Evolutionary conservation across 2,329 filamentous ascomycete species (phyloP), one percentile per base, ranked within the genome.

Genomic region (Alternaria atra): DNA sequence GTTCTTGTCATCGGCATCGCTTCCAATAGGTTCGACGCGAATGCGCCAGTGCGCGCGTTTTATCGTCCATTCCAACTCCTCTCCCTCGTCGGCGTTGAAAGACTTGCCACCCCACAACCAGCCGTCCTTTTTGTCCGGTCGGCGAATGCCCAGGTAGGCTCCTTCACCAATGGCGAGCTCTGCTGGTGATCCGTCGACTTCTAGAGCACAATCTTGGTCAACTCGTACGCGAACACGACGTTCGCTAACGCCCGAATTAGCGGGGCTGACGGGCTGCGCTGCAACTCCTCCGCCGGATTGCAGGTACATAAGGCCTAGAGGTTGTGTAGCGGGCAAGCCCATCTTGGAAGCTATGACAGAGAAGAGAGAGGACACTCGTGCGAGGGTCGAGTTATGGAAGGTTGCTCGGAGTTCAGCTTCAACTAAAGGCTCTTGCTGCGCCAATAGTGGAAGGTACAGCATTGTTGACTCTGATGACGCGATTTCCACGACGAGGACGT

Each of bases 261-360:
- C 89, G 0, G 91, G 90, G 20, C 87, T 89, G 0, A 87, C 83
- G 0, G 89, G 86, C 69, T 88, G 87, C 60, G 84, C 87, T 43
- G 82, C 82, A 6, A 86, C 85, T 10, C 86, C 89, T n/a, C 87
- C 88, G n/a, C 78, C 79, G 2, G 74, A 74, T 4, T 86, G 83
- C 48, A 86, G 81, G 86, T 91, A 90, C 76, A 91, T 83, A 37
- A 91, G 80, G 7, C 90, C 90, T 1, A 91, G 78, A 0, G 90
- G 87, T 23, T 83, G 79, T 9, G 81, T 82, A 13, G 81, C 78
- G 0, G 90, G 87, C 6, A 93, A 77, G 64, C 90, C 91, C 67
- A 95, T 86, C 76, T 94, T 96, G 34, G 89, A 90, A 2, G 91
- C 88, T n/a, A 97, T 85, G 8, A 97, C 90, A 69, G 92, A 90